Percentiles rank a stretch among this genome's conserved stretches.
phyloP scores from a whole-genome alignment of 2,329 filamentous ascomycete genomes.

The Metarhizium brunneum region DNA sequence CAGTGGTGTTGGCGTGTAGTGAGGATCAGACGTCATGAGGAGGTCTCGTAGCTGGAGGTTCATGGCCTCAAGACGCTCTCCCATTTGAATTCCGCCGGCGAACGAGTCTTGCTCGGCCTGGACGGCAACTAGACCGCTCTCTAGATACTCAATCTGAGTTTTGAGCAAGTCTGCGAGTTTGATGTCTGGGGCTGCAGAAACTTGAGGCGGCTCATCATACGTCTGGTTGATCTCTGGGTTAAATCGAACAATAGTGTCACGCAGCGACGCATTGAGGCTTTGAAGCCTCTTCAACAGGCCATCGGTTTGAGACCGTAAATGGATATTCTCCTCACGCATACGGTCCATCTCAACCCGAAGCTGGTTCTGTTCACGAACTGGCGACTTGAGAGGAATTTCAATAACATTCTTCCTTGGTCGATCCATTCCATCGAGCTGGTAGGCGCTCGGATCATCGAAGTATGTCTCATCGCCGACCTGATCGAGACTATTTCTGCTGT shows the following conservation, averaged over 20 bases:
- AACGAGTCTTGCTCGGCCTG: constrained; percentile 44
- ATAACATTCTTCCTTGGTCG: constrained; percentile 33
- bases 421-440: constrained; percentile 58
- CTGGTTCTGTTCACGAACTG: constrained; percentile 43
- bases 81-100: constrained; percentile 23
- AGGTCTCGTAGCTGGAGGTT: constrained; percentile 56
- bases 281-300: constrained; percentile 46
- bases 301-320: constrained; percentile 25
- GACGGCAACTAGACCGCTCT: constrained; percentile 53
- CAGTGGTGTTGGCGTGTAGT: constrained; percentile 49
- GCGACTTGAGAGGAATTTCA: constrained; percentile 51
- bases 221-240: constrained; percentile 45
- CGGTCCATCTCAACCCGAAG: constrained; percentile 38
- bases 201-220: constrained; percentile 34
- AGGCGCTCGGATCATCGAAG: constrained; percentile 72
- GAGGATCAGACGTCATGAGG: constrained; percentile 37
- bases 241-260: constrained; percentile 55
- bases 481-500: constrained; percentile 50
- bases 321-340: constrained; percentile 34
- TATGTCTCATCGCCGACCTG: constrained; percentile 46
- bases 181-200: constrained; percentile 14
- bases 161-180: constrained; percentile 38
- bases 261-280: constrained; percentile 55
- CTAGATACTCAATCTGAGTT: constrained; percentile 61
- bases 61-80: constrained; percentile 49